Evolutionary conservation across 192 early-diverging fungal genomes (phyloP).

Genomic region (Gigaspora rosea): DNA sequence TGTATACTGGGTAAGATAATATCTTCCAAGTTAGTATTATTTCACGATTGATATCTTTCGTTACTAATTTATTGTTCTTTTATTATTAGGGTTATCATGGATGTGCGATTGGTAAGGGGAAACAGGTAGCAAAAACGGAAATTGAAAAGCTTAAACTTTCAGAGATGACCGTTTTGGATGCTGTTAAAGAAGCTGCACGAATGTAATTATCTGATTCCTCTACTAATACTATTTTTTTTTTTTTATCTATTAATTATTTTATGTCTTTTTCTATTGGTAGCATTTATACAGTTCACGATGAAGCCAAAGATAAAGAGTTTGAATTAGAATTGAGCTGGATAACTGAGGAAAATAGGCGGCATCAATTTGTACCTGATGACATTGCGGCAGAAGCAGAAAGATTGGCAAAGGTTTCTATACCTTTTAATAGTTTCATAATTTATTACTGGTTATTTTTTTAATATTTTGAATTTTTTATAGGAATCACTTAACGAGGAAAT

Average conservation of each 20-base stretch:
- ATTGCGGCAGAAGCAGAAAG: constrained; percentile 83
- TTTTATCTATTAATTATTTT: neutral
- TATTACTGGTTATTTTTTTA: neutral
- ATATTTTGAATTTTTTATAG: constrained; percentile 31
- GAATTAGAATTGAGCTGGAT: constrained; percentile 98
- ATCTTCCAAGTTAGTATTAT: neutral
- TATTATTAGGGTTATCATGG: constrained; percentile 84
- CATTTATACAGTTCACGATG: constrained; percentile 94
- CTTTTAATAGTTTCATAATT: neutral
- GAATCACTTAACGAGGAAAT: constrained; percentile 56
- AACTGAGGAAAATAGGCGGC: constrained; percentile 73
- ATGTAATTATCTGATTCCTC: constrained; percentile 61
- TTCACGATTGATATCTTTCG: neutral
- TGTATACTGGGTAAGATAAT: constrained; percentile 79
- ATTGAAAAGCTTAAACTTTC: constrained; percentile 93
- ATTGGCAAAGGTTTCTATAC: constrained; percentile 63
- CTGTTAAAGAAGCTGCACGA: constrained; percentile 90
- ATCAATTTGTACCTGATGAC: constrained; percentile 86
- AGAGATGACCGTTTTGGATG: constrained; percentile 78
- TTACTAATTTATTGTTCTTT: neutral
- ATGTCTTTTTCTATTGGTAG: constrained; percentile 43
- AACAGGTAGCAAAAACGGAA: constrained; percentile 97
- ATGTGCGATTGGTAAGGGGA: constrained; percentile 94
- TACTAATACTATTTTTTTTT: neutral
- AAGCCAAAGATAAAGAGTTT: constrained; percentile 98